Percentiles rank a stretch among this genome's conserved stretches.
phyloP scores from a whole-genome alignment of 257 asterid species.

The Solanum ossicruentum region DNA sequence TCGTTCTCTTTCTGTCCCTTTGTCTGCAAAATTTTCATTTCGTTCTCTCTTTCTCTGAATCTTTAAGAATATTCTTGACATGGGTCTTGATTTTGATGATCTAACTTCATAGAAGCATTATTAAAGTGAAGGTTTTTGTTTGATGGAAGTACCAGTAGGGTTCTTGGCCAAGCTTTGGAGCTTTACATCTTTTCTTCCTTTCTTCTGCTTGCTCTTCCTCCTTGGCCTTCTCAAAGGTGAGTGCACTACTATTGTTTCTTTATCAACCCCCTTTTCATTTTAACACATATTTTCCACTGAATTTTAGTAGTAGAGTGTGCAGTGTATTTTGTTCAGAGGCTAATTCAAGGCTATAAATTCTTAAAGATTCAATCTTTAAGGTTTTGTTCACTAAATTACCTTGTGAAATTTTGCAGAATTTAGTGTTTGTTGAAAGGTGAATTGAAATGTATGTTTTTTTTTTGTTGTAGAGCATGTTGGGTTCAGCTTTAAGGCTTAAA shows the following conservation, averaged over 20 bases:
- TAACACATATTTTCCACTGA: not conserved
- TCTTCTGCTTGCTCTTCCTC: conserved; percentile 53
- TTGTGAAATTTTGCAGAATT: not conserved
- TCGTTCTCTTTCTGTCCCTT: not conserved
- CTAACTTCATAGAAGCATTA: not conserved
- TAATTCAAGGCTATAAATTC: not conserved
- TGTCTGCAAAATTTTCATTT: not conserved
- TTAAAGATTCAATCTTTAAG: not conserved
- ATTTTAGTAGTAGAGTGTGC: not conserved
- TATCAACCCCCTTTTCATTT: not conserved
- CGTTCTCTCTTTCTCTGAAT: not conserved
- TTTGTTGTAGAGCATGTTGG: not conserved
- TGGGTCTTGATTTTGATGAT: not conserved
- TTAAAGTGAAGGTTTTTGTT: not conserved
- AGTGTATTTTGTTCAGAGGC: not conserved
- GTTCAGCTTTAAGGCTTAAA: not conserved
- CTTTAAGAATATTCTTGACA: not conserved
- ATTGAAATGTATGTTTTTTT: not conserved
- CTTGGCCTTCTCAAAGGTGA: conserved; percentile 70
- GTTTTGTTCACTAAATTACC: not conserved
- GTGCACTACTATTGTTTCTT: not conserved
- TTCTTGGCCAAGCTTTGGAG: conserved; percentile 64
- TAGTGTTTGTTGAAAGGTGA: not conserved
- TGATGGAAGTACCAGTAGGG: conserved; percentile 75
- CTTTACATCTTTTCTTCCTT: conserved; percentile 69